Base-by-base conservation (phyloP, 2,329 filamentous ascomycete species). In the Chrysoporthe deuterocubensis region DNA sequence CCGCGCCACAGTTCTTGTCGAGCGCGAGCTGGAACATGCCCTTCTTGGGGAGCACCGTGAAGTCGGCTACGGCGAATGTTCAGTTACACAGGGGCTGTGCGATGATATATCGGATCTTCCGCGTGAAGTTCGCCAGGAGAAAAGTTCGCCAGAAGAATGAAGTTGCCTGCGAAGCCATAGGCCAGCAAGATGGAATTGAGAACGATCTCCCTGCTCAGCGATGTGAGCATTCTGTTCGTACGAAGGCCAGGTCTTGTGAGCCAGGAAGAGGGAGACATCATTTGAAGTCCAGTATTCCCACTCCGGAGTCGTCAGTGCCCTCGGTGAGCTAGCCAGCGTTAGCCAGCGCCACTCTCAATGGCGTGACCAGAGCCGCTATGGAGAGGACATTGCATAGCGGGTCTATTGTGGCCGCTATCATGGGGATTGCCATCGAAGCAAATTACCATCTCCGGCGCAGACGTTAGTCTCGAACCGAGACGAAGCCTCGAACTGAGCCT, bases 121-220 rank as follows among this genome's bases (percentile, higher is more conserved):
- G 83, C 0, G 89, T 92, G 73, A 92, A 92, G 74, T 92, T 92
- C 72, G 90, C 84, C 0, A 92, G 81, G 4, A 92, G 78, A 71
- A 90, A 92, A 92, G 74, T 92, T 92, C 72, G 90, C 84, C 0
- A 92, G 81, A 4, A 92, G 78, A 71, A 90, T 90, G 4, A 91
- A 72, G 73, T 92, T 92, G 0, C 90, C 90, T 2, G 87, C 76
- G 64, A 92, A 87, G 4, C 90, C 90, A 71, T 84, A 87, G 4
- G 84, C 85, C 13, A 92, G 80, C 1, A 89, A 91, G 1, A 86
- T 81, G 0, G 86, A 87, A 74, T 92, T 92, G 54, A 90, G 78
- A 62, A 84, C 84, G 70, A 89, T 85, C 69, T 82, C 83, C 87
- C 85, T 87, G 42, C 3, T 9, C 9, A 9, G 37, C 37, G 37